These are phyloP conservation scores for Coemansia sp. DNA, from an alignment of 192 early-diverging fungal genomes.

Conservation along the genomic window DNA sequence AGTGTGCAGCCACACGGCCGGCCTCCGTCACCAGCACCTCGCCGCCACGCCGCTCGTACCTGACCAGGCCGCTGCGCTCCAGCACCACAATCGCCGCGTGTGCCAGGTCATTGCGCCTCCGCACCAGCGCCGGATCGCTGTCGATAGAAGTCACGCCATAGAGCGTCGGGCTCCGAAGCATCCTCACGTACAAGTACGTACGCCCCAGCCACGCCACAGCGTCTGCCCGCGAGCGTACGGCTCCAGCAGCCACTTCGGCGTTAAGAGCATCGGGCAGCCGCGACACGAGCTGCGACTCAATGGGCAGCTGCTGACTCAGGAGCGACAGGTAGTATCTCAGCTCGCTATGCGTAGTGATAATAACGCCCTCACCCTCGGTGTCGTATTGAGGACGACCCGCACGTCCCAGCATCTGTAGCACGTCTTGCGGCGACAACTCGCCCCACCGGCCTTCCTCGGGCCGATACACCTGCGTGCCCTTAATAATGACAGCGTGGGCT, in stretches of 20 bases:
- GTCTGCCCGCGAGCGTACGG: constrained; percentile 87
- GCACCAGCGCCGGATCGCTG: constrained; percentile 76
- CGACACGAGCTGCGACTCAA: constrained; percentile 93
- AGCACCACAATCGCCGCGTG: constrained; percentile 85
- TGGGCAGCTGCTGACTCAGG: constrained; percentile 94
- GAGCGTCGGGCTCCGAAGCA: constrained; percentile 87
- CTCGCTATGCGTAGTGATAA: constrained; percentile 92
- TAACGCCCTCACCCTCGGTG: constrained; percentile 93
- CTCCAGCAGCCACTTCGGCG: constrained; percentile 95
- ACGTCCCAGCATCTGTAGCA: constrained; percentile 97
- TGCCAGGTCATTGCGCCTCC: constrained; percentile 87
- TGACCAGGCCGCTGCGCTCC: constrained; percentile 91
- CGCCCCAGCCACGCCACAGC: constrained; percentile 96
- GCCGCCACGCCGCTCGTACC: constrained; percentile 93
- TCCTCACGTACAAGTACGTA: constrained; percentile 94
- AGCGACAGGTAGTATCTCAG: constrained; percentile 95
- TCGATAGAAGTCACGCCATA: constrained; percentile 74
- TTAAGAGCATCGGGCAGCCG: constrained; percentile 91
- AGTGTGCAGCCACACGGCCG: constrained; percentile 95
- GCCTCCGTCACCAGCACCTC: constrained; percentile 87
- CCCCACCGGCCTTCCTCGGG: constrained; percentile 95
- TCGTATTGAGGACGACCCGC: constrained; percentile 98
- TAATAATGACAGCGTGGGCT: constrained; percentile 97
- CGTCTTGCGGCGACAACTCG: constrained; percentile 95
- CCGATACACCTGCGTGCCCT: constrained; percentile 96